phyloP scores from a whole-genome alignment of 2,329 filamentous ascomycete species.

The Aspergillus brunneoviolaceus region DNA sequence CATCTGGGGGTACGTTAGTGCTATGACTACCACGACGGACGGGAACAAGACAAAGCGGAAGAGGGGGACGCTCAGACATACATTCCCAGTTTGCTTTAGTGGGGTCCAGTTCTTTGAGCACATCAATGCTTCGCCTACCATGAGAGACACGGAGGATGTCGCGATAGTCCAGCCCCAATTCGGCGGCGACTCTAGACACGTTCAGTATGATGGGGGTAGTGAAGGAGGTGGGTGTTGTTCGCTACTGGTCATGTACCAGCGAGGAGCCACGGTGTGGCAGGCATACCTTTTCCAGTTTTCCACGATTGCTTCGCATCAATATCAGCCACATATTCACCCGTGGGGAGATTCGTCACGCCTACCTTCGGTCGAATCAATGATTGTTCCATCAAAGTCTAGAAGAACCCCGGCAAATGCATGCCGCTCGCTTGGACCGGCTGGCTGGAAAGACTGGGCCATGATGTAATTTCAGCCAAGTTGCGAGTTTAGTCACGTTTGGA shows the following conservation, averaged over 20 bases:
- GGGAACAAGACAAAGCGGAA: too few species aligned
- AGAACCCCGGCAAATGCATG: slow-evolving; percentile 8
- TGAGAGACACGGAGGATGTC: slow-evolving; percentile 7
- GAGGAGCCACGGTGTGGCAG: background rate
- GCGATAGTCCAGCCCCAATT: slow-evolving; percentile 1
- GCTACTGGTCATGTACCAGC: too few species aligned
- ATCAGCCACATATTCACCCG: background rate
- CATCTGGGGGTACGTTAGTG: background rate
- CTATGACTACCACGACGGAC: too few species aligned
- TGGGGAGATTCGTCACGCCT: background rate
- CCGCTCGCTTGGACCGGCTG: background rate
- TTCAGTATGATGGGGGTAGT: background rate
- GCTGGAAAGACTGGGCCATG: background rate
- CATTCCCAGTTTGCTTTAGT: slow-evolving; percentile 9
- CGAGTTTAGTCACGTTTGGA: background rate
- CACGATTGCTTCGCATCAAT: slow-evolving; percentile 1
- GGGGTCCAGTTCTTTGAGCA: background rate
- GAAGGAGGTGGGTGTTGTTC: too few species aligned
- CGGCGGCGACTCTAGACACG: background rate
- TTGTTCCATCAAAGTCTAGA: slow-evolving; percentile 9
- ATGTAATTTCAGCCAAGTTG: background rate
- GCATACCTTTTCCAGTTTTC: slow-evolving; percentile 6
- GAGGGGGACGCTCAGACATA: background rate
- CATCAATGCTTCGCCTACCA: slow-evolving; percentile 8
- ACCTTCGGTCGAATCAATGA: slow-evolving; percentile 11